These are phyloP conservation scores for Trichoderma orchidacearum DNA, from an alignment of 495 filamentous ascomycete species.

Conservation along the genomic window DNA sequence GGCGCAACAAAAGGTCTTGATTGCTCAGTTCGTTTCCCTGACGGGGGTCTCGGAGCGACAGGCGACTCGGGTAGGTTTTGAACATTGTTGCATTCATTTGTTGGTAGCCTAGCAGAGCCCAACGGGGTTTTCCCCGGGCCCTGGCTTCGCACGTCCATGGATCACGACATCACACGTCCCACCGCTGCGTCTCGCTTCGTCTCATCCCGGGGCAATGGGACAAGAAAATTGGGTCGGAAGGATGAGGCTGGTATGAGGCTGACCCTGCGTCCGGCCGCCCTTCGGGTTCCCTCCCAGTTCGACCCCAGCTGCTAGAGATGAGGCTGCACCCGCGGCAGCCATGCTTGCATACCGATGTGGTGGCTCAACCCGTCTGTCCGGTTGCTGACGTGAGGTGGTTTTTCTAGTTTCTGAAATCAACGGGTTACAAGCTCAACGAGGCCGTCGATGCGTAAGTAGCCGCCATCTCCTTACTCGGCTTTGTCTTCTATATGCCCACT, in stretches of 20 bases:
- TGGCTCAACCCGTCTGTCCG: neutral
- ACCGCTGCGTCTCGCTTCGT: neutral
- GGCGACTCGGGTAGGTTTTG: neutral
- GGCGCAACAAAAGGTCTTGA: neutral
- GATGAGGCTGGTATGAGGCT: neutral
- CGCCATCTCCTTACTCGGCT: neutral
- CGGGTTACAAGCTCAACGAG: slow-evolving; percentile 32
- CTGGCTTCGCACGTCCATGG: neutral
- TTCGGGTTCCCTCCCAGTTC: neutral
- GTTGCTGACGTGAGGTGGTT: neutral
- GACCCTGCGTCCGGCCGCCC: neutral
- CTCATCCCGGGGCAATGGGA: neutral
- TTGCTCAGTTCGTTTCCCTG: neutral
- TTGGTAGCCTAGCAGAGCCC: neutral
- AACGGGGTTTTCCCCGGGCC: neutral
- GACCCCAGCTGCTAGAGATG: neutral
- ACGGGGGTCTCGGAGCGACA: neutral
- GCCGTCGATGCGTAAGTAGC: slow-evolving; percentile 35
- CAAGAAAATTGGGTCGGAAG: neutral
- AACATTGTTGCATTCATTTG: neutral
- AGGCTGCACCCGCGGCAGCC: neutral
- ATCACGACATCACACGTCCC: neutral
- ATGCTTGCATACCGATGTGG: neutral
- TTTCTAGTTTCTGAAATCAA: slow-evolving; percentile 12
- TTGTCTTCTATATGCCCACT: slow-evolving; percentile 3